Evolutionary conservation across 495 filamentous ascomycete species (phyloP), one percentile per base, ranked within the genome.

Genomic region (Xylaria sp.): DNA sequence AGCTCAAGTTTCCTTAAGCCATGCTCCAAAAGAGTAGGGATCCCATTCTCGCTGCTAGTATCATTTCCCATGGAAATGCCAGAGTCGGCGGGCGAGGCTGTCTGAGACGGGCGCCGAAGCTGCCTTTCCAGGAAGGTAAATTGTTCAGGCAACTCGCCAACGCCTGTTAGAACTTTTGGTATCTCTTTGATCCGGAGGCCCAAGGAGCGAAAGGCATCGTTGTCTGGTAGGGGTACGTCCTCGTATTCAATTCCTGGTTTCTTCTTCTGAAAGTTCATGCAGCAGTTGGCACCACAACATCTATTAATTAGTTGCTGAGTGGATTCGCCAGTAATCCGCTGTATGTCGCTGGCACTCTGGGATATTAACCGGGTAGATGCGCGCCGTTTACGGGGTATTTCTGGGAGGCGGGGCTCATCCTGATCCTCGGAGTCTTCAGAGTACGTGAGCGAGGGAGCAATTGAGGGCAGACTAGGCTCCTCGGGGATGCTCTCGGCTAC

Each of bases 251-350:
- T 78, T 29, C 80, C 82, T 53, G 87, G 81, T 7, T 83, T 85
- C 71, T 85, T 85, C 73, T 90, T 77, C 43, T 87, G 86, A 61
- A 90, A 83, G 64, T 89, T 85, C 75, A 93, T 87, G 79, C 95
- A 98, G 82, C 97, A 98, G 52, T 95, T 95, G 63, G 95, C 94
- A 41, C 96, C 96, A 78, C 96, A 99, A 84, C 97, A 99, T 83
- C 91, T 82, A 82, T 87, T 75, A 77, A 87, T 83, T 84, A 91
- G 75, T 75, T 86, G 81, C 59, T 89, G 89, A 19, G 87, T 88
- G 8, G 87, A 84, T 77, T 88, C 85, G 63, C 87, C 88, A 59
- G 89, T 89, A 31, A 97, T 87, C 70, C 90, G 84, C 74, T 89
- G 86, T 70, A 97, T 90, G 74, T 95, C 93, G 29, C 89, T 86